phyloP scores from a whole-genome alignment of 306 rosid genomes.

The Cicer chorassanicum region DNA sequence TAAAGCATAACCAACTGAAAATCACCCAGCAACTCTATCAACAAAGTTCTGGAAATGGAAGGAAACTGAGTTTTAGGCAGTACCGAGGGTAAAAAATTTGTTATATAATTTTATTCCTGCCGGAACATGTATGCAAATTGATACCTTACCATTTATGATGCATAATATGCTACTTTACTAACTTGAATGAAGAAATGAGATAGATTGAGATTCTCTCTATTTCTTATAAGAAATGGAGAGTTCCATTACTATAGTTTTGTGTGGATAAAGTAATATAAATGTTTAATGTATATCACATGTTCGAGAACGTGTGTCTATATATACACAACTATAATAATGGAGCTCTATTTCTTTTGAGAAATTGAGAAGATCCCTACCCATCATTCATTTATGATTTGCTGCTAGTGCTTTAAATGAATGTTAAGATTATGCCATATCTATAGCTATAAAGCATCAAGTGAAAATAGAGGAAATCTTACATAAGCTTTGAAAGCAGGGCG shows the following conservation, averaged over 20 bases:
- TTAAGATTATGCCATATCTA: slow-evolving; percentile 13
- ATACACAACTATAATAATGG: too few species aligned
- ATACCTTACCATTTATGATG: slow-evolving; percentile 3
- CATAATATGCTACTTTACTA: slow-evolving; percentile 11
- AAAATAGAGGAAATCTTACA: slow-evolving; percentile 63
- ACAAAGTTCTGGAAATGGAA: not conserved
- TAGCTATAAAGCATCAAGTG: slow-evolving; percentile 29
- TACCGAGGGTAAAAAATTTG: not conserved
- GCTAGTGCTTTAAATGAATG: slow-evolving; percentile 24
- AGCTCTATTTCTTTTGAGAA: too few species aligned
- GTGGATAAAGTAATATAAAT: too few species aligned
- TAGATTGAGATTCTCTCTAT: not conserved
- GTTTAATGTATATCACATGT: too few species aligned
- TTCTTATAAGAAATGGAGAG: too few species aligned
- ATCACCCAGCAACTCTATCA: not conserved
- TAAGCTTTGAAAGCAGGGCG: slow-evolving; percentile 98
- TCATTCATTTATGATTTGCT: slow-evolving; percentile 9
- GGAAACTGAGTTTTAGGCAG: not conserved
- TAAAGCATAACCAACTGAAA: slow-evolving; percentile 27
- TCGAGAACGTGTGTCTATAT: too few species aligned
- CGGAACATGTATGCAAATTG: not conserved
- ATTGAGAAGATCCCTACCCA: too few species aligned
- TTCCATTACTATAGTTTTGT: too few species aligned
- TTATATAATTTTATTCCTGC: not conserved
- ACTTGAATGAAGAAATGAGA: slow-evolving; percentile 28